A percentile compares a stretch with the other conserved stretches of the same genome.
These are phyloP conservation scores for Alternaria conjuncta DNA, from an alignment of 2,329 filamentous ascomycete genomes.

Conservation along the genomic window DNA sequence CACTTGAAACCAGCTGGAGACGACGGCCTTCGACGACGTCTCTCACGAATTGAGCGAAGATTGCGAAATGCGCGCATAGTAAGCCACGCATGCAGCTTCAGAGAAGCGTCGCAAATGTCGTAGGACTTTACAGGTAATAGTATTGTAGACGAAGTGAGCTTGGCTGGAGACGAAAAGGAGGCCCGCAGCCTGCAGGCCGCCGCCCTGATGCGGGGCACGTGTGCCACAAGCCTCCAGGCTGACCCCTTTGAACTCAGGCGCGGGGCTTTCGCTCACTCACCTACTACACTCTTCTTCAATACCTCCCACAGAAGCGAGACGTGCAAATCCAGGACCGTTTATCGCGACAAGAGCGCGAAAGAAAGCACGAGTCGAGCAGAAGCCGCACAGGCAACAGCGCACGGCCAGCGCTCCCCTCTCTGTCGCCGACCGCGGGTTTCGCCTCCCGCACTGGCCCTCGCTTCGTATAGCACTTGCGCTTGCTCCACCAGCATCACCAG, in stretches of 20 bases:
- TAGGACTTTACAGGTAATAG: neutral
- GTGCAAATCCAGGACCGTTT: neutral
- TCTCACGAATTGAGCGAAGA: neutral
- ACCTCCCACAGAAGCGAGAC: neutral
- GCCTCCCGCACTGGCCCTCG: neutral
- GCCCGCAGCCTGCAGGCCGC: neutral
- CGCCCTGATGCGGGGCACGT: slow-evolving; percentile 8
- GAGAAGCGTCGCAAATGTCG: neutral
- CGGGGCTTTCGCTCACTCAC: neutral
- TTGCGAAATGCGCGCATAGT: neutral
- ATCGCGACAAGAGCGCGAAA: neutral
- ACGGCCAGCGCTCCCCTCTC: slow-evolving; percentile 7
- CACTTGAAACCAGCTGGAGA: slow-evolving; percentile 3
- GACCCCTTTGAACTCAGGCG: neutral
- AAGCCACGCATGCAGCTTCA: neutral
- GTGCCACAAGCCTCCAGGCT: neutral
- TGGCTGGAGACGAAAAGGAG: neutral
- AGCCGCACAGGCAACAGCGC: slow-evolving; percentile 9
- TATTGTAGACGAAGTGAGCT: neutral
- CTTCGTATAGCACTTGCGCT: neutral
- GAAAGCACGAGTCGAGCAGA: neutral
- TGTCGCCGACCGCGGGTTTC: neutral
- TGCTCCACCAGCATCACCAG: neutral
- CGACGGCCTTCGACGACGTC: neutral
- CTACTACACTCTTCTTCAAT: neutral